These are phyloP conservation scores for Pilasporangium apinafurcum DNA, from an alignment of 352 stramenopile species.

Conservation along the genomic window DNA sequence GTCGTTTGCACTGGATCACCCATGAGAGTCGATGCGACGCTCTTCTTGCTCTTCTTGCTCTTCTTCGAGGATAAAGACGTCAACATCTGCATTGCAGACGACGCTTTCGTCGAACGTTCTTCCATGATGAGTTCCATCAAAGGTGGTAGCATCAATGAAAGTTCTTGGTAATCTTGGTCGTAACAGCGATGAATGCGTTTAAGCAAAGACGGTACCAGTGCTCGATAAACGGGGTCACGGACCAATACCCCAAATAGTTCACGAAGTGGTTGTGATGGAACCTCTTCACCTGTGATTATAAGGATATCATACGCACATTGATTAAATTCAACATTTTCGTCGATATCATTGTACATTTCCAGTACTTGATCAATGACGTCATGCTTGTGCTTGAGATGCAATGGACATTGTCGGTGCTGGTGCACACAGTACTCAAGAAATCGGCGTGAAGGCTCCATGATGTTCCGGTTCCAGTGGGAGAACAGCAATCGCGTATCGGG, in stretches of 20 bases:
- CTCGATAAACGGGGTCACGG: too few relatives aligned
- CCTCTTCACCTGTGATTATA: too few relatives aligned
- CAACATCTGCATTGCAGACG: background rate
- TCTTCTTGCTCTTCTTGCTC: too few relatives aligned
- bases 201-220: too few relatives aligned
- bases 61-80: too few relatives aligned
- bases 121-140: too few relatives aligned
- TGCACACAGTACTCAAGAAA: background rate
- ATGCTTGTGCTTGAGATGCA: slow-evolving; percentile 6
- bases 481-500: too few relatives aligned
- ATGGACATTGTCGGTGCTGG: background rate
- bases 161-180: background rate
- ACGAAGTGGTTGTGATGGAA: too few relatives aligned
- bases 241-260: too few relatives aligned
- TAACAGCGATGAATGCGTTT: background rate
- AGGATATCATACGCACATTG: too few relatives aligned
- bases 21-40: background rate
- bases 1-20: background rate
- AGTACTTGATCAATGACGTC: slow-evolving; percentile 1
- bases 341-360: background rate
- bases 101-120: background rate
- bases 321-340: background rate
- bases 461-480: slow-evolving; percentile 2
- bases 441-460: background rate
- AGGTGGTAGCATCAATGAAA: slow-evolving; percentile 1